These are phyloP conservation scores for Ustanciosporium gigantosporum DNA, from an alignment of 1,284 basidiomycete genomes.

Conservation along the genomic window DNA sequence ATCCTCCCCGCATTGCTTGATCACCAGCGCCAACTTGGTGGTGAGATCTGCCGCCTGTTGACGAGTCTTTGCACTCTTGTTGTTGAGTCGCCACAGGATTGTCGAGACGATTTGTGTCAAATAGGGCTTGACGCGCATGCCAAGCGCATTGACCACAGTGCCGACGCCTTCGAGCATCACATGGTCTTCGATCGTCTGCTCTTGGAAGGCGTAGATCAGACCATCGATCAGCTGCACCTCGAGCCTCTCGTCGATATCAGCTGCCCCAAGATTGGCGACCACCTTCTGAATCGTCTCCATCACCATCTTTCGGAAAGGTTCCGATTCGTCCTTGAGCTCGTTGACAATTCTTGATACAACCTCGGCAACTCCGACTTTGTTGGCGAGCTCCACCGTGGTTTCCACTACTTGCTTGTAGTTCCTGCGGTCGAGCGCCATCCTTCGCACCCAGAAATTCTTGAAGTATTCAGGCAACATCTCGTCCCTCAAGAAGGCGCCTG, in stretches of 20 bases:
- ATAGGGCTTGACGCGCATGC: constrained; percentile 97
- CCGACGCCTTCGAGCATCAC: constrained; percentile 99
- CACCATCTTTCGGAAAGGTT: constrained; percentile 99
- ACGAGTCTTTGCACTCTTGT: constrained; percentile 98
- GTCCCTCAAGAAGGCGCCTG: constrained; percentile 68
- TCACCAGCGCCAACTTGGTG: constrained; percentile 88
- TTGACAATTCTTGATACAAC: constrained; percentile 94
- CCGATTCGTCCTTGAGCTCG: constrained; percentile 78
- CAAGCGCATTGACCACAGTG: constrained; percentile 92
- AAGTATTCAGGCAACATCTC: constrained; percentile 99
- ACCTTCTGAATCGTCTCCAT: constrained; percentile 99
- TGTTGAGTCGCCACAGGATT: constrained; percentile 97
- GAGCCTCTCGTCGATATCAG: constrained; percentile 93
- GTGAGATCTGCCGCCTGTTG: constrained; percentile 98
- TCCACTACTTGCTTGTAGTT: constrained; percentile 98
- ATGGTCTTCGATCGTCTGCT: constrained; percentile 97
- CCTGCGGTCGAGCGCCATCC: constrained; percentile 93
- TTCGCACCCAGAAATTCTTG: constrained; percentile 91
- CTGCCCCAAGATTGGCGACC: constrained; percentile 84
- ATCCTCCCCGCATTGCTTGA: constrained; percentile 98
- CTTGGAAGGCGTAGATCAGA: constrained; percentile 99
- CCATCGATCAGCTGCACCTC: constrained; percentile 94
- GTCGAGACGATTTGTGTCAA: constrained; percentile 99
- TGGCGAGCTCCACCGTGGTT: constrained; percentile 94
- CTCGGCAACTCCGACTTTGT: constrained; percentile 93